Base-by-base conservation (phyloP, 495 filamentous ascomycete species). In the Chaetomium fimeti region DNA sequence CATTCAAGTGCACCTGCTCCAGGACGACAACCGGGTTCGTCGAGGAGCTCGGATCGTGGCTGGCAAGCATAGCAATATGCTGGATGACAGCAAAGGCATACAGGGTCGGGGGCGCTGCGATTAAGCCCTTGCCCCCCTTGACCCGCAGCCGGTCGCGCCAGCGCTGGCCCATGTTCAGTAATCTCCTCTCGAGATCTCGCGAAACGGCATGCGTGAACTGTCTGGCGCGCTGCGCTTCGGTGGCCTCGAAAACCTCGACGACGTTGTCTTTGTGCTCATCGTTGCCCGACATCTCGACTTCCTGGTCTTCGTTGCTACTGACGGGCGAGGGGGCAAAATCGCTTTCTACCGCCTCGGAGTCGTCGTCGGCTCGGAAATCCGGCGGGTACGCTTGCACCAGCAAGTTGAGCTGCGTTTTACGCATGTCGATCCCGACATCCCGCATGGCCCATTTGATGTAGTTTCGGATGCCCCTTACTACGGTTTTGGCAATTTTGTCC, bases 371-470 rank as follows among this genome's bases (percentile, higher is more conserved):
- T 42, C 11, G 29, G 24, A 71, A 69, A 13, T 68, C 53, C 0
- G 53, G 38, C 0, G 62, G 55, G 53, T 73, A 75, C 3, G 36
- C 56, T 4, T 58, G 59, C 20, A 75, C 64, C 5, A 69, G 20
- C 20, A 75, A 48, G 38, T 61, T 60, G 18, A 64, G 66, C 8
- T 40, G 47, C 2, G 69, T 53, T n/a, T 54, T 59, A 16, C 36
- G 42, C 25, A 29, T 42, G 59, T 65, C 55, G 0, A 75, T 45
- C 2, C 66, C 64, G 0, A 60, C 64, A 43, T 75, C 74, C 18
- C 59, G 49, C 45, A 70, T 32, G 1, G 74, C 67, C 74, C 74
- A 75, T 9, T 53, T 68, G 61, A 68, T 61, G 66, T 75, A 75
- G 36, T 22, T 51, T 0, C 36, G 48, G 16, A 75, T 65, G 22